Base-by-base conservation (phyloP, 129 eudicot species). In the Centella asiatica region DNA sequence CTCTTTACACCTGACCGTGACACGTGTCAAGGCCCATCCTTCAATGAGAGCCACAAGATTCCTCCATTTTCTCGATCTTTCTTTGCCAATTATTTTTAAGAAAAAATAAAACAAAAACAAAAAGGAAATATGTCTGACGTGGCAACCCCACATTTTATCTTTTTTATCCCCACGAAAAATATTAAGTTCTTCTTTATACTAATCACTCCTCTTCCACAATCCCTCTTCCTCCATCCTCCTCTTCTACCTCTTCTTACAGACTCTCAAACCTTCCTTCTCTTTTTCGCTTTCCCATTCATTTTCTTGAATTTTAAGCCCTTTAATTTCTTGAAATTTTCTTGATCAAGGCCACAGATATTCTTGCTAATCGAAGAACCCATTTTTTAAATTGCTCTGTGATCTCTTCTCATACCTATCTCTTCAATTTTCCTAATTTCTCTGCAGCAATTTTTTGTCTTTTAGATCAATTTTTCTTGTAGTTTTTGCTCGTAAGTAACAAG, bases 61-160 rank as follows among this genome's bases (percentile, higher is more conserved):
- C 70, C 70, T 69, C 44, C 48, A 25, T 59, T 20, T 66, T 74
- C 83, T 74, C 69, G 76, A 60, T 64, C 73, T 6, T 78, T 78
- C 83, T 27, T 25, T 26, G 58, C 57, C 25, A 5, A 48, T 28
- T 27, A 22, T 5, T 2, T 0, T 18, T 29, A 36, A 37, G 31
- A 57, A 62, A 18, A 62, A 0, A 18, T 56, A 65, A 44, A 25
- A 1, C 13, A 4, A 39, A 60, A 6, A 51, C 5, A 48, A 66
- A 3, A 26, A 2, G 65, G 72, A 52, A 80, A n/a, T n/a, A n/a
- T n/a, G n/a, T n/a, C n/a, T n/a, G n/a, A 82, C 87, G 87, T 75
- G 89, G 75, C 89, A 40, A 24, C 62, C 44, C 56, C 57, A 45
- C 67, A 67, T 62, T 49, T 62, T 51, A 60, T 62, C 74, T 61